Base-by-base conservation (phyloP, 2,329 filamentous ascomycete species). In the Venturia nashicola region DNA sequence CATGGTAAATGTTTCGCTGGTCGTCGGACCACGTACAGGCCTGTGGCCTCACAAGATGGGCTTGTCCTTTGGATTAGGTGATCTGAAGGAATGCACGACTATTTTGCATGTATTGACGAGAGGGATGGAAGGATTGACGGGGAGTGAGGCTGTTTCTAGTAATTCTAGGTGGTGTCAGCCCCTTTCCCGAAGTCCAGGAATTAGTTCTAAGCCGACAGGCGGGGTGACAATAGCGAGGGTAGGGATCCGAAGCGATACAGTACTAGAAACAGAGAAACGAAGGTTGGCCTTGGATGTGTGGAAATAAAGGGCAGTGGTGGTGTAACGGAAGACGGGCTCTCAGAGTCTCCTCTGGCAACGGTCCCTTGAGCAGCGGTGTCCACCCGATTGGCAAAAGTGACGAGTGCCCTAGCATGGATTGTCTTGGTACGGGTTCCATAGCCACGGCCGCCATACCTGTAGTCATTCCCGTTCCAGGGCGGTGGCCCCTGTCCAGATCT, bases 1-100 rank as follows among this genome's bases (percentile, higher is more conserved):
- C 66, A 83, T 82, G 81, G 86, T 84, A 65, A 70, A 57, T 32
- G 51, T 57, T 36, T 36, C 32, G 5, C 34, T 36, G 73, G 43
- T 61, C 74, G 69, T 48, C 66, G 67, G 69, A 61, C 65, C 60
- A 65, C 68, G 68, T 67, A 65, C 65, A 70, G 70, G 69, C 51
- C 51, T n/a, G n/a, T 14, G 51, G 71, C 70, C 48, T 65, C 48
- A 60, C 66, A 70, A 70, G 69, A 67, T 67, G 67, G 60, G 40
- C 66, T 20, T 48, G 61, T 16, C 32, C 16, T 42, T 36, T 14
- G 51, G n/a, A 2, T n/a, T 1, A n/a, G 51, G 27, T 36, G 18
- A 9, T 36, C 2, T 8, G 27, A 36, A 36, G 1, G 51, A 57
- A 57, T n/a, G 51, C 4, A 57, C 14, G 32, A 11, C 51, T 32